These are phyloP conservation scores for Metarhizium robertsii DNA, from an alignment of 2,329 filamentous ascomycete genomes.

Conservation along the genomic window DNA sequence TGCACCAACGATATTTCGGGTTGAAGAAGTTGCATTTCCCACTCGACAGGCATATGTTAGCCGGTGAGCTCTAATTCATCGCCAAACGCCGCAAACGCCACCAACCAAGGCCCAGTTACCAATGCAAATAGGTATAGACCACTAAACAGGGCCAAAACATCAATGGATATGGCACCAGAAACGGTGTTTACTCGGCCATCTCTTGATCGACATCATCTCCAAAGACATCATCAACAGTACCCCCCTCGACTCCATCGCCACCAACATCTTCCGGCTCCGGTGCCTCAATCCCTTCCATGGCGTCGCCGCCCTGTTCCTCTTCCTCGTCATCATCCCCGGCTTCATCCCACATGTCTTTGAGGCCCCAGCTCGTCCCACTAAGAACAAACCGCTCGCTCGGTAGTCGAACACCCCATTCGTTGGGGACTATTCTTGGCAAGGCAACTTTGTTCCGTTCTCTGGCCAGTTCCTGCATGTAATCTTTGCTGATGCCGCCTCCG, in stretches of 20 bases:
- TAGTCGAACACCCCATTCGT: constrained; percentile 58
- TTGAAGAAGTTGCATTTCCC: background rate
- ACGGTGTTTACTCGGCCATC: constrained; percentile 34
- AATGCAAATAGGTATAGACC: background rate
- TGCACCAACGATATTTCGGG: background rate
- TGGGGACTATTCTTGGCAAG: constrained; percentile 51
- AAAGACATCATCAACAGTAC: constrained; percentile 46
- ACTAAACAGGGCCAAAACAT: background rate
- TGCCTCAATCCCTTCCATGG: constrained; percentile 39
- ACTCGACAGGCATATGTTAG: background rate
- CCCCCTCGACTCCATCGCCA: constrained; percentile 38
- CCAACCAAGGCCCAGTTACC: background rate
- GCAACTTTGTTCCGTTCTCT: constrained; percentile 58
- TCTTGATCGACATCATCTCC: constrained; percentile 47
- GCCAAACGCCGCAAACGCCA: constrained; percentile 8
- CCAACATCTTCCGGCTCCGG: constrained; percentile 31
- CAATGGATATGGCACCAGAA: background rate
- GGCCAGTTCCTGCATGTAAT: constrained; percentile 69
- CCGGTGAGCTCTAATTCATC: background rate
- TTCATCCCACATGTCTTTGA: constrained; percentile 50
- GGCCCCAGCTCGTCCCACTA: constrained; percentile 55
- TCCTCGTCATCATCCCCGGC: constrained; percentile 34
- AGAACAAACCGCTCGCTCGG: constrained; percentile 61
- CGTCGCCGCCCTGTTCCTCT: constrained; percentile 31
- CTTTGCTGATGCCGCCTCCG: constrained; percentile 53